Conservation (phyloP, 2,329 filamentous ascomycete genomes). For the Trichophyton equinum region DNA sequence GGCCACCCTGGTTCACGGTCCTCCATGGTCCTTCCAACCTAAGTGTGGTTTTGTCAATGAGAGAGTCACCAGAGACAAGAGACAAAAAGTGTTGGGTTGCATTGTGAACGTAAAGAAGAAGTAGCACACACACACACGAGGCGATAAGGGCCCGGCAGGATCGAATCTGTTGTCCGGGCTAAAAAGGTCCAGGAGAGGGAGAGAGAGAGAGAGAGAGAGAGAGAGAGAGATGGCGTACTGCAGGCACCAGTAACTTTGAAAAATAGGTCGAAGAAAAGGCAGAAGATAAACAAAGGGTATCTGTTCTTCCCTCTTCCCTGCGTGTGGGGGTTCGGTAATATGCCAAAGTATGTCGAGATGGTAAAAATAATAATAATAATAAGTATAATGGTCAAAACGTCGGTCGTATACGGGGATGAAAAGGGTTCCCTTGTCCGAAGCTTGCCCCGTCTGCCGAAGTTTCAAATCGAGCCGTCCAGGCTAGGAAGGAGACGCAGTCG, state of each 20-base stretch:
- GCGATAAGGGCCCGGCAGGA: not conserved
- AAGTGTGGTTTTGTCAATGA: not conserved
- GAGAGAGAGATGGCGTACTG: not conserved
- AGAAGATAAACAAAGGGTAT: not conserved
- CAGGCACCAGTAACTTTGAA: not conserved
- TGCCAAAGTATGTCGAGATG: not conserved
- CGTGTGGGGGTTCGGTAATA: not conserved
- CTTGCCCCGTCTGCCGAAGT: not conserved
- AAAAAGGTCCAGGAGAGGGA: not conserved
- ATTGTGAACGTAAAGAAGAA: not conserved
- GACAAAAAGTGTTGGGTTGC: not conserved
- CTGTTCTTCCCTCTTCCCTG: not conserved
- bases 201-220: no score
- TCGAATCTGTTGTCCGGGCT: not conserved
- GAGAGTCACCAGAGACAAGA: not conserved
- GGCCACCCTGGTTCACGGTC: not conserved
- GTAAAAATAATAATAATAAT: not conserved
- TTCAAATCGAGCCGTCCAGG: not conserved
- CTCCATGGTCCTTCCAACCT: not conserved
- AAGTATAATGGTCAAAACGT: not conserved
- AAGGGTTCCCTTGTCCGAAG: not conserved
- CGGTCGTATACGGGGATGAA: not conserved
- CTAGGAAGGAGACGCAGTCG: not conserved
- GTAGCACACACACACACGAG: not conserved
- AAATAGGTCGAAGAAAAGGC: not conserved